Conservation (phyloP, 2,329 filamentous ascomycete species). For the Ophidiomyces ophidiicola region DNA sequence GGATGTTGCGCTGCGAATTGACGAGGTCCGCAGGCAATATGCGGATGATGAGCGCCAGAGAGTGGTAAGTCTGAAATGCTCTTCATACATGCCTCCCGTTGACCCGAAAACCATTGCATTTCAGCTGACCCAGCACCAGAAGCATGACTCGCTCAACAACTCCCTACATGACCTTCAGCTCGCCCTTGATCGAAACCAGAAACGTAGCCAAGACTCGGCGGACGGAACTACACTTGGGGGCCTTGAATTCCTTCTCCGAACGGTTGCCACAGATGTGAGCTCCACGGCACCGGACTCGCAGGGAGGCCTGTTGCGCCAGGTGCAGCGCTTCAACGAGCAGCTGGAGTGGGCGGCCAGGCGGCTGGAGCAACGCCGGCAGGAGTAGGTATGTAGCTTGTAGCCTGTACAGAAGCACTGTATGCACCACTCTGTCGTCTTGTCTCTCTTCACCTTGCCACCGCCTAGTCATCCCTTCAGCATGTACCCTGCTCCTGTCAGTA, state of each 20-base stretch:
- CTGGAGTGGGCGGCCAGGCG: conserved; percentile 23
- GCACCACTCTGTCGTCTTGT: too few relatives aligned
- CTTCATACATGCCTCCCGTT: background rate
- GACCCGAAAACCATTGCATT: background rate
- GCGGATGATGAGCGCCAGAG: conserved; percentile 28
- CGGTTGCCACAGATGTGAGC: conserved; percentile 32
- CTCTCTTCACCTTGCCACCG: too few relatives aligned
- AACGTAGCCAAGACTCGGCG: conserved; percentile 16
- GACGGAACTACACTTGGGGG: conserved; percentile 22
- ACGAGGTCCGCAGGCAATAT: conserved; percentile 36
- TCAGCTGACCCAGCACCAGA: conserved; percentile 17
- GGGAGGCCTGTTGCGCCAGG: conserved; percentile 32
- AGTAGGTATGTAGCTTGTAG: too few relatives aligned
- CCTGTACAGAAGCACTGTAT: too few relatives aligned
- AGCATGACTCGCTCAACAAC: conserved; percentile 32
- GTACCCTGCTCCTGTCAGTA: too few relatives aligned
- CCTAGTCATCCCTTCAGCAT: too few relatives aligned
- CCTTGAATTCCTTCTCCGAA: conserved; percentile 34
- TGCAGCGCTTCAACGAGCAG: conserved; percentile 33
- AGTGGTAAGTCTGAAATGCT: conserved; percentile 22
- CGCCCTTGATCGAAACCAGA: conserved; percentile 29
- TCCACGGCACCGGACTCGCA: conserved; percentile 27
- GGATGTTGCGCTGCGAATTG: conserved; percentile 39
- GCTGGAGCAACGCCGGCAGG: too few relatives aligned
- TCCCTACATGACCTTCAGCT: conserved; percentile 32